Percentiles rank a stretch among this genome's conserved stretches.
These are phyloP conservation scores for Microstegium vimineum DNA, from an alignment of 176 grass and related monocot genomes.

Conservation along the genomic window DNA sequence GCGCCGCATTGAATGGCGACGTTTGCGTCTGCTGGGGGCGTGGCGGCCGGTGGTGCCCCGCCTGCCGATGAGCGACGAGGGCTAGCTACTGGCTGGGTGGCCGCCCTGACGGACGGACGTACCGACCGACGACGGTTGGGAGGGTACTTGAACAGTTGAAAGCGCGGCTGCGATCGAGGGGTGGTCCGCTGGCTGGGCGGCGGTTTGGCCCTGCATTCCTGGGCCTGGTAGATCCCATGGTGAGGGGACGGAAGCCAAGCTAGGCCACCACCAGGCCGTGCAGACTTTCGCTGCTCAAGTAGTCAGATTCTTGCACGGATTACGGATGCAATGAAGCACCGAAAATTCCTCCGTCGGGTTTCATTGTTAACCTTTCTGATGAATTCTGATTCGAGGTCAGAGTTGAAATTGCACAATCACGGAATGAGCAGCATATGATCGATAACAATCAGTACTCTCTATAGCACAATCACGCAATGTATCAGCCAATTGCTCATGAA, in stretches of 20 bases:
- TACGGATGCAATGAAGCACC: too few species aligned
- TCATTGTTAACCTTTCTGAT: background rate
- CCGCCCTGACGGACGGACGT: background rate
- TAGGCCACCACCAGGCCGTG: background rate
- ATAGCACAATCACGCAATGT: background rate
- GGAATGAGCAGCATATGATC: background rate
- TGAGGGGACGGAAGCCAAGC: too few species aligned
- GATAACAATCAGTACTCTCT: background rate
- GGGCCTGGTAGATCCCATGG: background rate
- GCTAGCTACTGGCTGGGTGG: background rate
- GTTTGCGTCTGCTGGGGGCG: background rate
- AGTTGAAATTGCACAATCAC: background rate
- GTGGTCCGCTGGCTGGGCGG: background rate
- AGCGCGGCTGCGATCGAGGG: background rate
- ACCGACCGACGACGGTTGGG: background rate
- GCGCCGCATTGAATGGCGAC: constrained; percentile 18
- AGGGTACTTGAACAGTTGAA: constrained; percentile 17
- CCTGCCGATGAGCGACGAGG: background rate
- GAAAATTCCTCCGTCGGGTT: background rate
- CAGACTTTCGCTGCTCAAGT: background rate
- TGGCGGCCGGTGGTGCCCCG: background rate
- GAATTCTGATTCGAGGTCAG: background rate
- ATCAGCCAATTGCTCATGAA: background rate
- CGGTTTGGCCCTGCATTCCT: background rate
- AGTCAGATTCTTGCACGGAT: background rate